Evolutionary conservation across 1,284 basidiomycete genomes (phyloP), one percentile per base, ranked within the genome.

Genomic region (Mycocalia duriaeana): DNA sequence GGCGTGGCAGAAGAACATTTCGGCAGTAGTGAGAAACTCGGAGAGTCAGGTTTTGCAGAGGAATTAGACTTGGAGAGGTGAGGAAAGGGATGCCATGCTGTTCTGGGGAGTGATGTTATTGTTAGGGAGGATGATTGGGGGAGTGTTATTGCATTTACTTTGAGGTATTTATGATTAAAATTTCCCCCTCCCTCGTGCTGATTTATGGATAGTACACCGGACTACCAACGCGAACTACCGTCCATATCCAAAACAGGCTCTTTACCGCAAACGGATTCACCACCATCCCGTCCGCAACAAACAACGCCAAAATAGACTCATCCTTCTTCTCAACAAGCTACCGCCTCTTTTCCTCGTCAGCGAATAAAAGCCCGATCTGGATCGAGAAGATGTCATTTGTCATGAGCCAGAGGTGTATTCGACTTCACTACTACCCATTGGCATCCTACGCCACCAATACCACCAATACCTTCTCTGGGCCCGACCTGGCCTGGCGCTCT

Each of bases 41-140:
- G n/a, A n/a, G n/a, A n/a, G n/a, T n/a, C n/a, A n/a, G n/a, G n/a
- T n/a, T n/a, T n/a, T n/a, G n/a, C n/a, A n/a, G n/a, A n/a, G n/a
- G n/a, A n/a, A n/a, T n/a, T n/a, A n/a, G n/a, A n/a, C n/a, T n/a
- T n/a, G n/a, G 73, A 72, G 23, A 89, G 85, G 79, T 82, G 78
- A 77, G 63, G 62, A n/a, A 66, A 64, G 16, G 72, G 72, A 5
- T 80, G 72, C 53, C 82, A 89, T 66, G 77, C 76, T 26, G 67
- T 85, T 14, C 85, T 86, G 13, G 80, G 81, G 3, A 77, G 82
- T 7, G 80, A 78, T 53, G 71, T 89, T 2, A 71, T 90, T 45
- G 73, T 89, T 6, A 63, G 77, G 43, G 86, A 89, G 55, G 72
- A 77, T 52, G 84, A 86, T 60, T 84, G 80, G 81, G 83, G 83